A percentile compares a stretch with the other conserved stretches of the same genome.
phyloP scores from a whole-genome alignment of 345 rosid species.

The Ricinus communis region DNA sequence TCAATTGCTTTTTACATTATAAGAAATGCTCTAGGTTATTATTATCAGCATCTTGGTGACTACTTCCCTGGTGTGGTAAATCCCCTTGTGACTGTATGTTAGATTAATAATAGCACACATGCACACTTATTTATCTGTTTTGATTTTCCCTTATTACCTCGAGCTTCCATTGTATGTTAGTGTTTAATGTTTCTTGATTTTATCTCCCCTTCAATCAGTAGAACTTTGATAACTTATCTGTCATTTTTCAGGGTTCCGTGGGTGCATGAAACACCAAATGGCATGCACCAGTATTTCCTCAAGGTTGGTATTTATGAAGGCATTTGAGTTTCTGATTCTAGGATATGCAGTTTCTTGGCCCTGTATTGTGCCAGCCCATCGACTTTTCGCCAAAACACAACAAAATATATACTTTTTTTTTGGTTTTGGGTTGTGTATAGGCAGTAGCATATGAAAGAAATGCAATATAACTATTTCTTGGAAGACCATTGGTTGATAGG shows the following conservation, averaged over 20 bases:
- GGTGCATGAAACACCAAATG: slow-evolving; percentile 65
- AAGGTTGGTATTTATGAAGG: slow-evolving; percentile 47
- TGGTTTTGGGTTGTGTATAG: background rate
- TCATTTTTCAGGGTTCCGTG: slow-evolving; percentile 56
- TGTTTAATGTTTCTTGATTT: background rate
- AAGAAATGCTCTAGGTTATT: background rate
- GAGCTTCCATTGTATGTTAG: background rate
- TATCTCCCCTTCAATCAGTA: background rate
- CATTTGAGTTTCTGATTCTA: slow-evolving; percentile 1
- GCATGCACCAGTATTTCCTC: slow-evolving; percentile 85
- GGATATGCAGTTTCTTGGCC: background rate
- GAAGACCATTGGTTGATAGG: background rate
- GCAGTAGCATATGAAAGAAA: background rate
- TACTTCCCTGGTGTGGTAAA: too few species aligned
- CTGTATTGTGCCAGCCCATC: too few species aligned
- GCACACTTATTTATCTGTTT: too few species aligned
- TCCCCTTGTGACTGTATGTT: too few species aligned
- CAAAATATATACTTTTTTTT: too few species aligned
- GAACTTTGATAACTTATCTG: background rate
- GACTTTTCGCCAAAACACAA: background rate
- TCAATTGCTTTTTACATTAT: background rate
- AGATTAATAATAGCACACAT: background rate
- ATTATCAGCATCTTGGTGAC: background rate
- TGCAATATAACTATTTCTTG: background rate
- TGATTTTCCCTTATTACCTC: slow-evolving; percentile 1